Percentiles rank a stretch among this genome's conserved stretches.
These are phyloP conservation scores for Pythium sp. DNA, from an alignment of 352 stramenopile species.

Conservation along the genomic window DNA sequence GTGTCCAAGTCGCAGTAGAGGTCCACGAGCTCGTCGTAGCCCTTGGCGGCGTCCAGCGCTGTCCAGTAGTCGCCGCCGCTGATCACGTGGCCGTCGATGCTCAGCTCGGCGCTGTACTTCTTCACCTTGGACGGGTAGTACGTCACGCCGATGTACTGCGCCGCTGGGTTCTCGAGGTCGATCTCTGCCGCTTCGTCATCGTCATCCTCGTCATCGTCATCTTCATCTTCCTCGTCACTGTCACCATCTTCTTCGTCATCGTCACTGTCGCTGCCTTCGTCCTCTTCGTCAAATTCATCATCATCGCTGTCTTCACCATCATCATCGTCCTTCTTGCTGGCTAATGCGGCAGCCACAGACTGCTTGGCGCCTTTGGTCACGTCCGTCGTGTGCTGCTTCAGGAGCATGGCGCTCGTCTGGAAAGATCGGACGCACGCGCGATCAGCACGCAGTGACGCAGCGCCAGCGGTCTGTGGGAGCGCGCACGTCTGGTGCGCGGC, in stretches of 20 bases:
- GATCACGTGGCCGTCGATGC: conserved; percentile 67
- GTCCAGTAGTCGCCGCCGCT: conserved; percentile 82
- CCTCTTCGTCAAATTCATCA: not conserved
- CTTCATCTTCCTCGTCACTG: conserved; percentile 20
- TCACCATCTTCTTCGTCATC: conserved; percentile 22
- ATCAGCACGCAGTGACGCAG: not conserved
- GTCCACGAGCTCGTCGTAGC: conserved; percentile 79
- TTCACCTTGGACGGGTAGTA: conserved; percentile 75
- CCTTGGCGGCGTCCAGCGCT: conserved; percentile 73
- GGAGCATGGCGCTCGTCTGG: conserved; percentile 16
- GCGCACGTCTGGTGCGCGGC: not conserved
- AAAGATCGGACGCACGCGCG: conserved; percentile 9
- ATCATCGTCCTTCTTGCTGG: conserved; percentile 12
- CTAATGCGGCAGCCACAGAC: conserved; percentile 12
- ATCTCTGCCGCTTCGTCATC: conserved; percentile 30
- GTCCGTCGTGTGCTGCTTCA: conserved; percentile 24
- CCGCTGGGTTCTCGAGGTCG: conserved; percentile 28
- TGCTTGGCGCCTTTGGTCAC: conserved; percentile 19
- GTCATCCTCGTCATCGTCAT: conserved; percentile 20
- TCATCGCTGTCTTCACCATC: not conserved
- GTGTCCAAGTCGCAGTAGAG: conserved; percentile 77
- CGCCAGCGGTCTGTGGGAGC: not conserved
- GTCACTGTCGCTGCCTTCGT: conserved; percentile 9
- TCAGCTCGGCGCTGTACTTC: conserved; percentile 77
- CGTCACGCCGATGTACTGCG: conserved; percentile 63